Percentiles rank a stretch among this genome's conserved stretches.
Evolutionary conservation across 140 eudicot genomes (phyloP).

Genomic region (Cichorium intybus): DNA sequence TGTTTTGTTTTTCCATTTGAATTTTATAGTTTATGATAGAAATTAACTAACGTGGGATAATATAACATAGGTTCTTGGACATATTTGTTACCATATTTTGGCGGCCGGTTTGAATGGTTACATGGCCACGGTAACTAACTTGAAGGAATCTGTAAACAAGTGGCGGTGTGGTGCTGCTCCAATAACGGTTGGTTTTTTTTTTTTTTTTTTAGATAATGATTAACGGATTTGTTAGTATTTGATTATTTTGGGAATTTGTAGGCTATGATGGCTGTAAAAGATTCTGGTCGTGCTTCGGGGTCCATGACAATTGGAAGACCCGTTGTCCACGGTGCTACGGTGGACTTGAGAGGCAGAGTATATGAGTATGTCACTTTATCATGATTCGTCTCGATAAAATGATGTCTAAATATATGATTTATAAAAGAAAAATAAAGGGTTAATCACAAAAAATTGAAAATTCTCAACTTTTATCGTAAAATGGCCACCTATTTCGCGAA

Average conservation of each 20-base stretch:
- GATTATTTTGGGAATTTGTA: conserved; percentile 21
- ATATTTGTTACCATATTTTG: conserved; percentile 78
- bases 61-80: conserved; percentile 90
- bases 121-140: conserved; percentile 79
- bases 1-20: conserved; percentile 12
- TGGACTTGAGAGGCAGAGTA: conserved; percentile 85
- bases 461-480: neutral
- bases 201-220: neutral
- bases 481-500: no score
- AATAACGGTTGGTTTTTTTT: conserved; percentile 53
- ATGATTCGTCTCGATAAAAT: no score
- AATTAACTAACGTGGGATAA: neutral
- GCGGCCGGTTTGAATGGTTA: conserved; percentile 94
- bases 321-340: conserved; percentile 77
- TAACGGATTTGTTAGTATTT: conserved; percentile 5
- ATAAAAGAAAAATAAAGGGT: no score
- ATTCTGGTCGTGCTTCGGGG: conserved; percentile 81
- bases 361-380: conserved; percentile 60
- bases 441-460: neutral
- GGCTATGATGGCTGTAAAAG: conserved; percentile 99
- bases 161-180: conserved; percentile 99
- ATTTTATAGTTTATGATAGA: neutral
- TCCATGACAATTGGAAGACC: conserved; percentile 73
- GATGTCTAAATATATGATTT: no score
- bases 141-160: conserved; percentile 70